Base-by-base conservation (phyloP, 2,329 filamentous ascomycete genomes). In the Colletotrichum graminicola region DNA sequence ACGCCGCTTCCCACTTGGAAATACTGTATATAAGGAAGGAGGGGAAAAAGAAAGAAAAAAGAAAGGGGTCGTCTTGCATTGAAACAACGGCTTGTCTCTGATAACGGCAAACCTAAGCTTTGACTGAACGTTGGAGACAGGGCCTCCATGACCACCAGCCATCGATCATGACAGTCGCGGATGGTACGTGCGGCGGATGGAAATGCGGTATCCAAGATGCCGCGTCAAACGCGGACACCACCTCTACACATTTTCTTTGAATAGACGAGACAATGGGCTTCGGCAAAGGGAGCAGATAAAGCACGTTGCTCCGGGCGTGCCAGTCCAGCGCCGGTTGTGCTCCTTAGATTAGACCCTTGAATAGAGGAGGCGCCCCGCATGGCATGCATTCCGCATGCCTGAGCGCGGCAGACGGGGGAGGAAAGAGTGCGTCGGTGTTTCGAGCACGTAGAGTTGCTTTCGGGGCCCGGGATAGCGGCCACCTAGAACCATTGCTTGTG, bases 321-420 rank as follows among this genome's bases (percentile, higher is more conserved):
- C 23, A 23, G 47, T 52, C 12, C 45, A 41, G 23, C 21, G 45
- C 39, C 59, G 47, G 45, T 47, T 56, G 32, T 51, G 59, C 47
- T 5, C 45, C 43, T 29, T 36, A 3, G 34, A 6, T 29, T 36
- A 3, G 34, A 6, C n/a, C 7, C 2, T 12, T 12, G 32, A 41
- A n/a, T 26, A n/a, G 18, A 26, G 45, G 54, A 23, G 51, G 66
- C 34, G 60, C 39, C 45, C 16, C 5, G 45, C 7, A 18, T 39
- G 60, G 54, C 36, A 60, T 59, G 60, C 26, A 36, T 26, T 14
- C 14, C 55, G 52, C 69, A 49, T 72, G 54, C 23, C 69, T 68
- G 52, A 55, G 65, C 59, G 64, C 47, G 65, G 59, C 43, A 47
- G 21, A 21, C 21, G 41, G 32, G 32, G 11, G 34, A 26, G 45